A percentile compares a stretch with the other conserved stretches of the same genome.
phyloP scores from a whole-genome alignment of 108 stramenopile genomes.

The Fragilariopsis cylindrus region DNA sequence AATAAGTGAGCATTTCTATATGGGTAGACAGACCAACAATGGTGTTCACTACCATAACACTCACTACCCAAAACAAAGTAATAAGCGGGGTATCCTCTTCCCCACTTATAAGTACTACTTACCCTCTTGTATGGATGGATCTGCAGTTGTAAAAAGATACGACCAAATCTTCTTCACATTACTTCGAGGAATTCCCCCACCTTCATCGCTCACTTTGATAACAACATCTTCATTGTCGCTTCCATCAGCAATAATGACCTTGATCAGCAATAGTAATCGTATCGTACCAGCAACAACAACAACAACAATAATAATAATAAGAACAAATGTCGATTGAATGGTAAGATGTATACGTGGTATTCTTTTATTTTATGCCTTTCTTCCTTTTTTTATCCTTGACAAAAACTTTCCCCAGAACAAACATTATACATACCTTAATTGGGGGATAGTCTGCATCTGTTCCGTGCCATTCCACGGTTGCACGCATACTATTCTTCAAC shows the following conservation, averaged over 20 bases:
- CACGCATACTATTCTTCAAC: slow-evolving; percentile 98
- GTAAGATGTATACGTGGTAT: too few relatives aligned
- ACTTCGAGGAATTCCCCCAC: slow-evolving; percentile 96
- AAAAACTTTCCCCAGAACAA: not conserved
- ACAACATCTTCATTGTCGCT: slow-evolving; percentile 98
- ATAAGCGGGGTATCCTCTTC: too few relatives aligned
- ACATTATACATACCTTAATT: slow-evolving; percentile 30
- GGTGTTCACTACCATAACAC: too few relatives aligned
- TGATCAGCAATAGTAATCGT: not conserved
- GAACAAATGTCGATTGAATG: not conserved
- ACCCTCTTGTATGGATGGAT: slow-evolving; percentile 83
- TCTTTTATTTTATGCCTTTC: too few relatives aligned
- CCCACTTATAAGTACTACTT: not conserved
- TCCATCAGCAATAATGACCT: slow-evolving; percentile 97
- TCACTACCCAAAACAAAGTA: too few relatives aligned
- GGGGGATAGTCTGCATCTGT: slow-evolving; percentile 90
- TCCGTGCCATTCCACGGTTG: slow-evolving; percentile 96
- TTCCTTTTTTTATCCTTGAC: not conserved
- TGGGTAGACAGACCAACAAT: too few relatives aligned
- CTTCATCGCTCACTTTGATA: slow-evolving; percentile 98
- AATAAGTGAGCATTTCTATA: too few relatives aligned
- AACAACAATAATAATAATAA: not conserved
- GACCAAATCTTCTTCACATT: slow-evolving; percentile 95
- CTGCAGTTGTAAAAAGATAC: slow-evolving; percentile 92
- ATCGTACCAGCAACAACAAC: not conserved